Conservation (phyloP, 2,329 filamentous ascomycete species). For the Zelopaecilomyces penicillatus region DNA sequence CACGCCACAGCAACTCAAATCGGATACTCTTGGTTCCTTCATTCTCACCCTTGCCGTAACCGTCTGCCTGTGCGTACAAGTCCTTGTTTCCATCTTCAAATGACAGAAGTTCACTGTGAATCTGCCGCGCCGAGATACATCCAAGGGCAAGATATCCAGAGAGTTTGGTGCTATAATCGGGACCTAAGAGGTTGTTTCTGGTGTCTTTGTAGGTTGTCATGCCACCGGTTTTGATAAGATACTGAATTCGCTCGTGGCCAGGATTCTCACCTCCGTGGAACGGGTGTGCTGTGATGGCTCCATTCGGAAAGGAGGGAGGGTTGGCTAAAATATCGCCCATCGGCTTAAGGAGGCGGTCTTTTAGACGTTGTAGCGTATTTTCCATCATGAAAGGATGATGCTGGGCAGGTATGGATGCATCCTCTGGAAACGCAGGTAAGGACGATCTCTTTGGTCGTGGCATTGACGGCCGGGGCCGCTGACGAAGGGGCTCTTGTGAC, state of each 20-base stretch:
- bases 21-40: conserved; percentile 61
- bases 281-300: conserved; percentile 51
- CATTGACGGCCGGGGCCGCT: conserved; percentile 50
- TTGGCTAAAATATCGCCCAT: conserved; percentile 42
- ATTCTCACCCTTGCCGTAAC: conserved; percentile 64
- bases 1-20: conserved; percentile 68
- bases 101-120: conserved; percentile 57
- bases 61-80: conserved; percentile 32
- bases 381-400: conserved; percentile 56
- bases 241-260: conserved; percentile 48
- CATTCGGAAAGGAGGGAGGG: conserved; percentile 44
- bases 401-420: conserved; percentile 46
- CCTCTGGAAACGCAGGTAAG: conserved; percentile 50
- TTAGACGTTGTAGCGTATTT: conserved; percentile 41
- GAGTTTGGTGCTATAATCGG: conserved; percentile 67
- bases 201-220: conserved; percentile 61
- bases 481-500: conserved; percentile 60
- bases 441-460: conserved; percentile 40
- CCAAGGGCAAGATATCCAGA: conserved; percentile 67
- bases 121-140: conserved; percentile 62
- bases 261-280: conserved; percentile 59
- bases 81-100: conserved; percentile 57
- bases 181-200: conserved; percentile 61
- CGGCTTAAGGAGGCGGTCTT: conserved; percentile 48
- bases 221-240: conserved; percentile 52